These are phyloP conservation scores for Daldinia vernicosa DNA, from an alignment of 495 filamentous ascomycete genomes.

Conservation along the genomic window DNA sequence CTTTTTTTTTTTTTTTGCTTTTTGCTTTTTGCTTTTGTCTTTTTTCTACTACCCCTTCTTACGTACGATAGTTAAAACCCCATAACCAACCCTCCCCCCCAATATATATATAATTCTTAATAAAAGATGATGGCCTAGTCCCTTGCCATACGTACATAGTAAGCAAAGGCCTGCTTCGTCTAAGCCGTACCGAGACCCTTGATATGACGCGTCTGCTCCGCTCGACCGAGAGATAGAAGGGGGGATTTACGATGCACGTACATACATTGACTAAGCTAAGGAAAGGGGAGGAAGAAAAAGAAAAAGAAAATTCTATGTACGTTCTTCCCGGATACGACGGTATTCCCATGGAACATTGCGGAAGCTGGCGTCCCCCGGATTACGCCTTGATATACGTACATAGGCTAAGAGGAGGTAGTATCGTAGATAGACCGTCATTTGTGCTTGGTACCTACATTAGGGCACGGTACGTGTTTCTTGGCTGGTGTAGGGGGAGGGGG, in stretches of 20 bases:
- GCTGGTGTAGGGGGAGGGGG: not conserved
- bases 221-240: not conserved
- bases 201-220: not conserved
- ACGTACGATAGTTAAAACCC: not conserved
- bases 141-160: not conserved
- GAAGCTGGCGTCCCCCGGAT: not conserved
- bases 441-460: too few relatives aligned
- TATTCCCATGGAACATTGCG: not conserved
- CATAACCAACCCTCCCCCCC: not conserved
- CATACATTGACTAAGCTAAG: too few relatives aligned
- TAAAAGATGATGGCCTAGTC: not conserved
- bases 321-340: conserved; percentile 1
- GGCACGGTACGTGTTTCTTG: too few relatives aligned
- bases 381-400: too few relatives aligned
- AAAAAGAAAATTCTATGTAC: not conserved
- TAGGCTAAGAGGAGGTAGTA: not conserved
- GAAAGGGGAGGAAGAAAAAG: not conserved
- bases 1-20: conserved; percentile 6
- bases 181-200: not conserved
- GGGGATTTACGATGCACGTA: too few relatives aligned
- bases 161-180: not conserved
- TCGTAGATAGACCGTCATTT: not conserved
- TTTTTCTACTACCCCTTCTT: conserved; percentile 4
- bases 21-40: conserved; percentile 3
- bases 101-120: conserved; percentile 1